Conservation (phyloP, 2,329 filamentous ascomycete genomes). For the Cladosporium halotolerans region DNA sequence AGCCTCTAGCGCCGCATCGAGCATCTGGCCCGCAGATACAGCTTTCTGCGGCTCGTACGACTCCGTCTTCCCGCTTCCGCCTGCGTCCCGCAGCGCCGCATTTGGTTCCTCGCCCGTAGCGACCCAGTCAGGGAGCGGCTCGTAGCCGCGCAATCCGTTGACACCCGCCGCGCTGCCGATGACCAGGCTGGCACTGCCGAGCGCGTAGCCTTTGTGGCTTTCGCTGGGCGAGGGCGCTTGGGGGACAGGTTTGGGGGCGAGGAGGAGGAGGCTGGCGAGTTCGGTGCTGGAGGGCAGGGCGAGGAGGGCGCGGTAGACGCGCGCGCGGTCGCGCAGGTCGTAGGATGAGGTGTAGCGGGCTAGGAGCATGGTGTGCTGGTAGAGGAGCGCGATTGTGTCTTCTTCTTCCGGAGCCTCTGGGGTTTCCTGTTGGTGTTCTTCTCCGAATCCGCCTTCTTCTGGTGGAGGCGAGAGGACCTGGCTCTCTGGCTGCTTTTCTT, state of each 20-base stretch:
- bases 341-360: slow-evolving; percentile 92
- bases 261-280: slow-evolving; percentile 79
- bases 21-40: slow-evolving; percentile 55
- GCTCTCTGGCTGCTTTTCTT: slow-evolving; percentile 9
- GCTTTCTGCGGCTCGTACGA: slow-evolving; percentile 25
- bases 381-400: slow-evolving; percentile 63
- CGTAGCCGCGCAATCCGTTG: slow-evolving; percentile 72
- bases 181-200: slow-evolving; percentile 82
- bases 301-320: slow-evolving; percentile 81
- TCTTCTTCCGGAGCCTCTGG: slow-evolving; percentile 7
- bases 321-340: slow-evolving; percentile 83
- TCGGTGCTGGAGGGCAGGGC: slow-evolving; percentile 68
- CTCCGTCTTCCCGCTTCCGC: slow-evolving; percentile 36
- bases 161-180: slow-evolving; percentile 69
- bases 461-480: slow-evolving; percentile 20
- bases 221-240: slow-evolving; percentile 87
- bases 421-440: background rate
- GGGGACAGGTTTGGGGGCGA: slow-evolving; percentile 90
- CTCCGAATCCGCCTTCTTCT: slow-evolving; percentile 15
- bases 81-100: slow-evolving; percentile 57
- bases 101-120: slow-evolving; percentile 73
- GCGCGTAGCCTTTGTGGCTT: slow-evolving; percentile 64
- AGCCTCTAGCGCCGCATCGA: slow-evolving; percentile 53
- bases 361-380: slow-evolving; percentile 77
- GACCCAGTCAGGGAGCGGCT: slow-evolving; percentile 78